Conservation (phyloP, 306 rosid species). For the Prunus campanulata region DNA sequence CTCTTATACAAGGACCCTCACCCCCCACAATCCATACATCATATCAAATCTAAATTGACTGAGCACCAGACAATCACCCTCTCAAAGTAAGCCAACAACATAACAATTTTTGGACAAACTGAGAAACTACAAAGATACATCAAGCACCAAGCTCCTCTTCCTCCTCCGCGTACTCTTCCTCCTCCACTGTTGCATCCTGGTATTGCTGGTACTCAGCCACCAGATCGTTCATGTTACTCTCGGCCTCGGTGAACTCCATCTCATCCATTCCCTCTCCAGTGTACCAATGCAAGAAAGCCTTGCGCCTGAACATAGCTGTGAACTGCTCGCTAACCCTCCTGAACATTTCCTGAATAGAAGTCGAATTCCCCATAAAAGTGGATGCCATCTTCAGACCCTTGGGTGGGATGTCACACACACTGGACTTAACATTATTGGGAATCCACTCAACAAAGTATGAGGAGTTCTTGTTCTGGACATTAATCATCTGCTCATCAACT, state of each 20-base stretch:
- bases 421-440: constrained; percentile 81
- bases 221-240: constrained; percentile 84
- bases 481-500: constrained; percentile 84
- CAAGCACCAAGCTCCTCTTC: constrained; percentile 57
- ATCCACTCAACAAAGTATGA: constrained; percentile 87
- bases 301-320: constrained; percentile 88
- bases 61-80: constrained; percentile 27
- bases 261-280: constrained; percentile 95
- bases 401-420: constrained; percentile 86
- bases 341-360: constrained; percentile 87
- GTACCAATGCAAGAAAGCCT: constrained; percentile 77
- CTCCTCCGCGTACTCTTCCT: constrained; percentile 52
- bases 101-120: constrained; percentile 24
- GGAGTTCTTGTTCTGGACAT: constrained; percentile 85
- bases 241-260: constrained; percentile 93
- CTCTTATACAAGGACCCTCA: constrained; percentile 37
- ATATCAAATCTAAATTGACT: constrained; percentile 36
- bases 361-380: constrained; percentile 75
- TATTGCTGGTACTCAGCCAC: constrained; percentile 93
- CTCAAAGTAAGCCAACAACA: constrained; percentile 24
- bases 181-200: constrained; percentile 70
- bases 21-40: constrained; percentile 33
- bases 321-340: constrained; percentile 92
- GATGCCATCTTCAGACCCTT: constrained; percentile 74
- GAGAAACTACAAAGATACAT: constrained; percentile 19